Evolutionary conservation across 2,329 filamentous ascomycete genomes (phyloP).

Genomic region (Colletotrichum cordylinicola): DNA sequence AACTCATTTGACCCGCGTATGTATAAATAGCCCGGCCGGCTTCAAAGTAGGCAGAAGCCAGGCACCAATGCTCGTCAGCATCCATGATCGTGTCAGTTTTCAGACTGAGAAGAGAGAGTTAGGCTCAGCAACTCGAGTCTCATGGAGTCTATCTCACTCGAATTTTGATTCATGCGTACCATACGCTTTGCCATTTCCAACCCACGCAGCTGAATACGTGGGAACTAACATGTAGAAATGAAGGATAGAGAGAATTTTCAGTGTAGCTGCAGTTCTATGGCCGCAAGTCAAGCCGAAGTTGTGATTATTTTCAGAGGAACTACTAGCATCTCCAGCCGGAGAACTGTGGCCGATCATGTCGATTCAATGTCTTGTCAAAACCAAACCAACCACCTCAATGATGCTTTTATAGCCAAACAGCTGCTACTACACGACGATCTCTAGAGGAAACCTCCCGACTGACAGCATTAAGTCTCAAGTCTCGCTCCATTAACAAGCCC

Average conservation of each 20-base stretch:
- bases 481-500: neutral
- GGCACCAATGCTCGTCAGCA: neutral
- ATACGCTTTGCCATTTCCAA: rapidly evolving
- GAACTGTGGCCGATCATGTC: too few species aligned
- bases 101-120: neutral
- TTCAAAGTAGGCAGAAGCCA: neutral
- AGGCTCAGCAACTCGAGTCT: neutral
- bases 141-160: neutral
- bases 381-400: rapidly evolving
- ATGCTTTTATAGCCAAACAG: neutral
- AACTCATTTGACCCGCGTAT: neutral
- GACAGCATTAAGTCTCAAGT: neutral
- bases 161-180: neutral
- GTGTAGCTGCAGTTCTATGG: neutral
- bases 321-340: too few species aligned
- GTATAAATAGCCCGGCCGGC: neutral
- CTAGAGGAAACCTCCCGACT: neutral
- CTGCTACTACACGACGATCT: too few species aligned
- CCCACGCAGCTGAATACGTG: neutral
- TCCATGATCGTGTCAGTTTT: too few species aligned
- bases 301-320: rapidly evolving
- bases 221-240: neutral
- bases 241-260: rapidly evolving
- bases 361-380: neutral
- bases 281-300: too few species aligned